phyloP scores from a whole-genome alignment of 352 stramenopile genomes.

The Phytophthora agathidicida region DNA sequence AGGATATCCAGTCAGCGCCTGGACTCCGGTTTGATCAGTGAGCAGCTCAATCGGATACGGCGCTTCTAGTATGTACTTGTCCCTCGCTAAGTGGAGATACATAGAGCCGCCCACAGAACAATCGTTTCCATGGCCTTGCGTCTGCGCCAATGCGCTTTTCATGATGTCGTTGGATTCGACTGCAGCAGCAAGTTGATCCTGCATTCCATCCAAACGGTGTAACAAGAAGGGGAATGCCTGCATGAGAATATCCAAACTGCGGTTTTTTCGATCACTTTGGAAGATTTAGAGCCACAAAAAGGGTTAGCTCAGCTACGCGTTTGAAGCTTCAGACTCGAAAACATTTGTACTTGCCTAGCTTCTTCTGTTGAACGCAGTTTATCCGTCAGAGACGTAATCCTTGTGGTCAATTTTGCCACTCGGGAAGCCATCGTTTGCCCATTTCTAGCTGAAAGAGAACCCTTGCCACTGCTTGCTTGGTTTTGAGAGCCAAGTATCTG shows the following conservation, averaged over 20 bases:
- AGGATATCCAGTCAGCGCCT: constrained; percentile 40
- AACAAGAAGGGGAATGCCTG: constrained; percentile 46
- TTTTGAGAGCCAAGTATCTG: constrained; percentile 23
- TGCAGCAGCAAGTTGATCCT: constrained; percentile 50
- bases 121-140: constrained; percentile 16
- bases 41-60: constrained; percentile 58
- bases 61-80: constrained; percentile 50
- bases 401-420: constrained; percentile 20
- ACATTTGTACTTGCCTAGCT: constrained; percentile 28
- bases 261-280: constrained; percentile 51
- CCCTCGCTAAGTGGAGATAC: constrained; percentile 48
- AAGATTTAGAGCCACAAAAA: not conserved
- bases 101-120: constrained; percentile 17
- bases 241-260: constrained; percentile 51
- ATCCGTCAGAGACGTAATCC: constrained; percentile 35
- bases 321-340: not conserved
- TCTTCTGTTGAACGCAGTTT: constrained; percentile 47
- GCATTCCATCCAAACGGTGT: constrained; percentile 50
- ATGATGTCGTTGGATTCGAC: constrained; percentile 64
- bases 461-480: constrained; percentile 2
- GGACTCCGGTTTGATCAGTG: constrained; percentile 40
- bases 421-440: constrained; percentile 8
- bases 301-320: not conserved
- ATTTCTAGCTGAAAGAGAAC: not conserved
- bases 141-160: constrained; percentile 51